These are phyloP conservation scores for Lycium ferocissimum DNA, from an alignment of 257 asterid genomes.

Conservation along the genomic window DNA sequence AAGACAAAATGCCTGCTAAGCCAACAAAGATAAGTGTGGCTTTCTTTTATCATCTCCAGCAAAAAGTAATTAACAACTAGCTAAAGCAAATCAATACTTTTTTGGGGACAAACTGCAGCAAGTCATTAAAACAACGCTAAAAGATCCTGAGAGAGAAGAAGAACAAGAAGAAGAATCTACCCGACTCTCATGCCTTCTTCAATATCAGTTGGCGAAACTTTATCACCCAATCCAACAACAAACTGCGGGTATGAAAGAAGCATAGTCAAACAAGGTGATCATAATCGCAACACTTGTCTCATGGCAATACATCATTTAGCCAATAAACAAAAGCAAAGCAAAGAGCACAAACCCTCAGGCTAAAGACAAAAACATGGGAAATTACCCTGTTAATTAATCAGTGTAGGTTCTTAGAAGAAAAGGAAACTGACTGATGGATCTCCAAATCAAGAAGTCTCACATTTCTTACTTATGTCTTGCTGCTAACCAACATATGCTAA, in stretches of 20 bases:
- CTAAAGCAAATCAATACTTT: background rate
- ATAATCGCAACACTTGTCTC: slow-evolving; percentile 34
- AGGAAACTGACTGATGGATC: background rate
- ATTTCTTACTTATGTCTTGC: slow-evolving; percentile 1
- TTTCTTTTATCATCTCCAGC: background rate
- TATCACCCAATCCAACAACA: slow-evolving; percentile 95
- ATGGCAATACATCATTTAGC: background rate
- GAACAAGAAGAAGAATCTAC: slow-evolving; percentile 47
- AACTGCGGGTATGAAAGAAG: slow-evolving; percentile 61
- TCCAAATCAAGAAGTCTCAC: background rate
- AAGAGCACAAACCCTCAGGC: slow-evolving; percentile 6
- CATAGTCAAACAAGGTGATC: slow-evolving; percentile 39
- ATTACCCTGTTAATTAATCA: background rate
- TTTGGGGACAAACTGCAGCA: background rate
- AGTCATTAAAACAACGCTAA: background rate
- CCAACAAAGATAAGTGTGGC: background rate
- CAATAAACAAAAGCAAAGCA: background rate
- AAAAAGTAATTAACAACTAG: background rate
- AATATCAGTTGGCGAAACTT: slow-evolving; percentile 96
- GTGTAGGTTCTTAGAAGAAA: background rate
- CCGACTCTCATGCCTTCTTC: slow-evolving; percentile 99
- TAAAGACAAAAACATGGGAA: background rate
- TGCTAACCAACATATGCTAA: background rate
- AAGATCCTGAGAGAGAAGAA: background rate
- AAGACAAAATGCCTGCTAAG: background rate